Base-by-base conservation (phyloP, 2,329 filamentous ascomycete species). In the Pestalotiopsis sp. region DNA sequence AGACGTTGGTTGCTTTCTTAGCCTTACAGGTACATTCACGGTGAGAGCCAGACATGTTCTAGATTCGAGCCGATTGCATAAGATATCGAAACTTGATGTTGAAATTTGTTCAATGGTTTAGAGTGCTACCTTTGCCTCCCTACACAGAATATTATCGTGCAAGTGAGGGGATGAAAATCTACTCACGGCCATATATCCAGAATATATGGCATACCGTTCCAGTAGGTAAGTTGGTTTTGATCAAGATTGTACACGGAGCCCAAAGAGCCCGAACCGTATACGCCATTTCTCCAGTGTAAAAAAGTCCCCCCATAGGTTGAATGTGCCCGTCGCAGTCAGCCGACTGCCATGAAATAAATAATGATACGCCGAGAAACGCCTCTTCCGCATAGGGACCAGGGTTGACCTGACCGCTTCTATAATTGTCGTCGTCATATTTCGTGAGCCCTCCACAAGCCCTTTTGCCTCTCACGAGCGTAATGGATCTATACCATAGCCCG, bases 401-500 rank as follows among this genome's bases (percentile, higher is more conserved):
- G 14, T 20, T 52, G 45, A 52, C 45, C 45, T 17, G 17, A 11
- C 20, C 45, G 45, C 45, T 52, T 52, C 45, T 52, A 52, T 52
- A 52, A 20, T 60, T 27, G 57, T 27, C 13, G 25, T 31, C 57
- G 13, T 38, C n/a, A 14, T 60, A 20, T 25, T 11, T 38, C 25
- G 25, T 52, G 45, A 52, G 45, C 20, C 31, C 31, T 36, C 31
- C 7, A 36, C 31, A 36, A 65, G 45, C 45, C 45, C 45, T n/a
- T 52, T 9, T 52, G n/a, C 45, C 20, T 52, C 45, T 73, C 70
- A 76, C 61, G 75, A 74, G 59, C 76, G 74, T 70, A 78, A 71
- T 61, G 76, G 75, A 60, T 78, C 77, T 73, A 78, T 77, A 68
- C 86, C 85, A 73, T 84, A 87, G 59, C 85, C 84, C 3, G 83